Base-by-base conservation (phyloP, 2,329 filamentous ascomycete species). In the Fusarium verticillioides region DNA sequence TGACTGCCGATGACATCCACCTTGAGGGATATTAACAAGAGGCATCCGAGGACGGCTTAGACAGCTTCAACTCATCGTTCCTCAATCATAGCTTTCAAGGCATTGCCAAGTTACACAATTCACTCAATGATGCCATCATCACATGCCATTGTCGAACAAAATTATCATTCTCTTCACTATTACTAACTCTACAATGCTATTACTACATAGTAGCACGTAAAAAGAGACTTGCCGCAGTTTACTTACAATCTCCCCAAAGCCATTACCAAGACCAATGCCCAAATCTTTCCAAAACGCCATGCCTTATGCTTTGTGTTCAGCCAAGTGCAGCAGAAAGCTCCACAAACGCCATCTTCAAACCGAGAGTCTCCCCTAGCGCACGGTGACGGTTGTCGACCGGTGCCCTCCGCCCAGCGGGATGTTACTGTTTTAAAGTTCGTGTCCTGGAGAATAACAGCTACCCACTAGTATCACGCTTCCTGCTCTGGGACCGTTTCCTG, bases 401-500 rank as follows among this genome's bases (percentile, higher is more conserved):
- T 61, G 46, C 52, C 44, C 37, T 60, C 72, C 67, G 34, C 36
- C 44, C 36, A 26, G 42, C 46, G 44, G 44, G 44, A 64, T 64
- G 40, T 57, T 67, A 37, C 36, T 57, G 53, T 39, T 36, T 64
- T 28, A 62, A 37, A 52, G 52, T 52, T 74, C 23, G 42, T 34
- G 42, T 36, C 44, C 46, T 44, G 39, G 42, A 59, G 23, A 43
- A 63, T 28, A 39, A 37, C 26, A 37, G 39, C 23, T 18, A 34
- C 19, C n/a, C 39, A 39, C 11, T 40, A 50, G 47, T 32, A 40
- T 64, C 47, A 66, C 12, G 64, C 63, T 43, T 70, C 60, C 58
- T 74, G 62, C 34, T 75, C 73, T 30, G 70, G 57, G 49, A 67
- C 68, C 21, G 69, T 66, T 63, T 76, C 78, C 54, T 75, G 68